Evolutionary conservation across 2,329 filamentous ascomycete species (phyloP), one percentile per base, ranked within the genome.

Genomic region (Colletotrichum limetticola): DNA sequence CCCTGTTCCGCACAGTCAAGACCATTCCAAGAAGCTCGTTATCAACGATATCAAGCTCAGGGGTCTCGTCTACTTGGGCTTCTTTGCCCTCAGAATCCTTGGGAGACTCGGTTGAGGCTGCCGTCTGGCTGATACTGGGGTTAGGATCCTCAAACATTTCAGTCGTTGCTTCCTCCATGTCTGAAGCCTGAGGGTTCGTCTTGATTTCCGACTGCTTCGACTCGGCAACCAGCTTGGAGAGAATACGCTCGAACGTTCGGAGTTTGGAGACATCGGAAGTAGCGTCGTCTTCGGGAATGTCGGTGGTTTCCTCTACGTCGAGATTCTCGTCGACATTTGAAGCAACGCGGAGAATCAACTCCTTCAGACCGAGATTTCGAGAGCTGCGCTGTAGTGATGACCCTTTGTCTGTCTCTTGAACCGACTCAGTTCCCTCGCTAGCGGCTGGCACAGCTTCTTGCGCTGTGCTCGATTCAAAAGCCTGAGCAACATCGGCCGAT

Each of bases 1-100:
- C 88, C 75, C 89, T 90, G 84, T 94, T 97, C 75, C 90, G 90
- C 62, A 94, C 85, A 0, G 90, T 92, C 68, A 98, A 84, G 16
- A 91, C 91, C 87, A 97, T 90, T 52, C 90, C 93, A 30, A 95
- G 83, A 1, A 95, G 77, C 3, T 87, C 83, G 1, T 76, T 73
- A 11, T 71, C 72, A 4, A 63, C 52, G 2, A 66, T 53, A 16
- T 57, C 42, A 19, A 64, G 58, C 28, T 65, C 68, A 24, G 68
- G 35, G 8, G 60, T n/a, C n/a, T 75, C 68, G 8, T 73, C 60
- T 14, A 74, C 72, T 46, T 24, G 64, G 49, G 65, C 16, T 42
- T 66, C 22, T 42, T 66, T 71, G n/a, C 35, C 67, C 46, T 66
- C 30, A 5, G 58, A 60, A 19, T 49, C 49, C 26, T 53, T 7